These are phyloP conservation scores for Selaginella moellendorffii DNA, from an alignment of 75 land plant genomes.

Conservation along the genomic window DNA sequence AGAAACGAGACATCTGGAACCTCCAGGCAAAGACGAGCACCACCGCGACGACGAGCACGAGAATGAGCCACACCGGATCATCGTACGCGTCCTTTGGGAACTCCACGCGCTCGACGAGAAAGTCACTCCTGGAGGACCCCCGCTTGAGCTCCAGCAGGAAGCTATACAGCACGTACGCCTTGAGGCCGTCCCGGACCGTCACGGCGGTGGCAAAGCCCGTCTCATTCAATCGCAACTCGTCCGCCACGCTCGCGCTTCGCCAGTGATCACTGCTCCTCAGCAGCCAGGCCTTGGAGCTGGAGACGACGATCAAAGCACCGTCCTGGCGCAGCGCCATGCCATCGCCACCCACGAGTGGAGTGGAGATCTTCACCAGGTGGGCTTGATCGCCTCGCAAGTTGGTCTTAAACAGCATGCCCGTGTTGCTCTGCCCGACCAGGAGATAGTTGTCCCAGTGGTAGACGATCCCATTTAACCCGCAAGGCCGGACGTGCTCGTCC, in stretches of 20 bases:
- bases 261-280: constrained; percentile 56
- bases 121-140: constrained; percentile 23
- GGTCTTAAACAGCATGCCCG: constrained; percentile 55
- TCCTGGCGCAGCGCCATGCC: constrained; percentile 40
- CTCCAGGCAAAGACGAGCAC: constrained; percentile 50
- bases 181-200: constrained; percentile 32
- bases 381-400: constrained; percentile 34
- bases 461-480: constrained; percentile 54
- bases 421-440: constrained; percentile 42
- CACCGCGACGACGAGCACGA: constrained; percentile 47
- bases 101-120: constrained; percentile 43
- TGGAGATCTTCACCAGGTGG: constrained; percentile 23
- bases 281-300: constrained; percentile 25
- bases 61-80: constrained; percentile 37
- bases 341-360: constrained; percentile 20
- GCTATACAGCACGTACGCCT: constrained; percentile 45
- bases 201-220: constrained; percentile 28
- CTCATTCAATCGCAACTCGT: constrained; percentile 31
- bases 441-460: constrained; percentile 29
- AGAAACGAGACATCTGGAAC: constrained; percentile 55
- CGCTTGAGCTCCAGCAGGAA: constrained; percentile 14
- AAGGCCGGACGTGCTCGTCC: constrained; percentile 4
- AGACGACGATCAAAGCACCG: constrained; percentile 50
- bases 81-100: constrained; percentile 19
- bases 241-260: constrained; percentile 40